Evolutionary conservation across 2,329 filamentous ascomycete genomes (phyloP), one percentile per base, ranked within the genome.

Genomic region (Bimuria novae-zelandiae): DNA sequence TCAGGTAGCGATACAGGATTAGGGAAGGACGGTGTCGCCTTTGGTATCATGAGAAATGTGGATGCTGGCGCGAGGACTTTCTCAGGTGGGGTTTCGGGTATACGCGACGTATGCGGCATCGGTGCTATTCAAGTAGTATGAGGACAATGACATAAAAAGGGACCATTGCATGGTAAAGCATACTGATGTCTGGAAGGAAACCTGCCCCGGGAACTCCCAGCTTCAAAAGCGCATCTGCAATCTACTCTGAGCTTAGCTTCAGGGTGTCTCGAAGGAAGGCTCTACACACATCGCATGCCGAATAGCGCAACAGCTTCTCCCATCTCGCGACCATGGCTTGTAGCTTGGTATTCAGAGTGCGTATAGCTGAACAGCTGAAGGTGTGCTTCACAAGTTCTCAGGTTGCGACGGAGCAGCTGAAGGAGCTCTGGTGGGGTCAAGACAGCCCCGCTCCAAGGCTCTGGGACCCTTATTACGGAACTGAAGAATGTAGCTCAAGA

Each of bases 171-270:
- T 6, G 5, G 25, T 27, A 5, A 27, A 27, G 25, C 65, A 60
- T 69, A 85, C 83, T 67, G 47, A 86, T 77, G 67, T 90, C 87
- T 32, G 84, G 77, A 32, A 92, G 74, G 67, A 85, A 86, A 49
- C 89, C 89, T 22, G 85, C 87, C 41, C 82, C 80, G 10, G 85
- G 80, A 7, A 87, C 81, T 54, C 87, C 82, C 42, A 92, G 79
- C 65, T 87, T 89, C 50, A 90, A 79, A 1, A 92, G 80, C 5
- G 87, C 88, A 70, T 92, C 89, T 10, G 88, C 89, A 16, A 69
- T 60, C 63, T 68, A 41, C n/a, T n/a, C n/a, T 46, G 29, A 16
- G 29, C 11, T 68, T 49, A 69, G 64, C 48, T 41, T 44, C n/a
- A 16, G 22, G 30, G 19, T 32, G 21, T 33, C 3, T 33, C 4